Conservation (phyloP, 208 protist genomes). For the Leishmania turanica region DNA sequence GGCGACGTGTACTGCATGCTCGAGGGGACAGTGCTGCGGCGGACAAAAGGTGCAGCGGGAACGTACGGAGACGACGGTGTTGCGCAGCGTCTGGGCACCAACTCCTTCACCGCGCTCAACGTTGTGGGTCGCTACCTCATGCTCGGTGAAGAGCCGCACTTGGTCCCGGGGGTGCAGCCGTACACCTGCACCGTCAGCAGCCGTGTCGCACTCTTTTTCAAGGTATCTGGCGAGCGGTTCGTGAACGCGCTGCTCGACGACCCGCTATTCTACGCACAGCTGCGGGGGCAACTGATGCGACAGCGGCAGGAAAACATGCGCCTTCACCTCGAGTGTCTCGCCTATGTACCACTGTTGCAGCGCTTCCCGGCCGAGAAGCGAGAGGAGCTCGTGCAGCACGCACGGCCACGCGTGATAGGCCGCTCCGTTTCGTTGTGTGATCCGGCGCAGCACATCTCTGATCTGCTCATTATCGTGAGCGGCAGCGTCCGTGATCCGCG, state of each 20-base stretch:
- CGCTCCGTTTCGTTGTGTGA: conserved; percentile 76
- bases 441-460: conserved; percentile 65
- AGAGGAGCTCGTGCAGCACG: conserved; percentile 48
- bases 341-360: conserved; percentile 63
- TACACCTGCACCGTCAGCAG: conserved; percentile 80
- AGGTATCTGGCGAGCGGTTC: conserved; percentile 68
- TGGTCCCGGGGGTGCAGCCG: conserved; percentile 68
- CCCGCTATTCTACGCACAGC: conserved; percentile 55
- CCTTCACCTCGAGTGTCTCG: conserved; percentile 64
- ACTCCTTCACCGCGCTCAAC: conserved; percentile 56
- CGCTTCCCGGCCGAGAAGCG: conserved; percentile 54
- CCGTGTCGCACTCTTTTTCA: conserved; percentile 71
- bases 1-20: conserved; percentile 84
- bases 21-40: conserved; percentile 72
- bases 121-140: conserved; percentile 72
- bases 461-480: conserved; percentile 72
- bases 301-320: conserved; percentile 58
- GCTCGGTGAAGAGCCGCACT: conserved; percentile 85
- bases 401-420: conserved; percentile 58
- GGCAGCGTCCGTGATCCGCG: conserved; percentile 78
- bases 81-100: conserved; percentile 57
- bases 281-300: conserved; percentile 67
- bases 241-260: conserved; percentile 85
- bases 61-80: conserved; percentile 47
- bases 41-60: conserved; percentile 37